Percentiles rank a stretch among this genome's conserved stretches.
phyloP scores from a whole-genome alignment of 2,329 filamentous ascomycete species.

The Neonectria punicea region DNA sequence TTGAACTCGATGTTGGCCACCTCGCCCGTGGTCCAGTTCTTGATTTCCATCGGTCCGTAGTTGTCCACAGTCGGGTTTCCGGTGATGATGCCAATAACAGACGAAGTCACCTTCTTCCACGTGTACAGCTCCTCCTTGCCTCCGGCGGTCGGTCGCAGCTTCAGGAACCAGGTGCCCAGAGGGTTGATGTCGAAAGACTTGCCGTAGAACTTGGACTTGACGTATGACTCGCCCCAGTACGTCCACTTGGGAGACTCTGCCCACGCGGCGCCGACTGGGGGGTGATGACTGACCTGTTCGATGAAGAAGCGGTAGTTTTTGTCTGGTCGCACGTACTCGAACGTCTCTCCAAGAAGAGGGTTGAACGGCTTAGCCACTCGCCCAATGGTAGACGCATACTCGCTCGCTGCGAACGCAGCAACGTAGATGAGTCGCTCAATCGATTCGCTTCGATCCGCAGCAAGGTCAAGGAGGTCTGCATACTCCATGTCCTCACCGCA shows the following conservation, averaged over 20 bases:
- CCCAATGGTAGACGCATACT: conserved; percentile 96
- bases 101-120: conserved; percentile 98
- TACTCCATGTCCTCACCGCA: conserved; percentile 99
- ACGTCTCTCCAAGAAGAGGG: conserved; percentile 93
- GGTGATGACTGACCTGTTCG: conserved; percentile 98
- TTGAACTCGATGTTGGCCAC: conserved; percentile 93
- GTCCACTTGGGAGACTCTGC: conserved; percentile 95
- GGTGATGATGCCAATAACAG: conserved; percentile 98
- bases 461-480: conserved; percentile 88
- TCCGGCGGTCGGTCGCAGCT: conserved; percentile 78
- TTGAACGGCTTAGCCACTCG: conserved; percentile 99
- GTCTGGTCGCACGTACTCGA: conserved; percentile 94
- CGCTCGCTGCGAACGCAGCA: conserved; percentile 92
- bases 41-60: conserved; percentile 96
- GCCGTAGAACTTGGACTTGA: conserved; percentile 97
- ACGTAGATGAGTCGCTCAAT: conserved; percentile 95
- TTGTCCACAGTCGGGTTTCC: conserved; percentile 98
- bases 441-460: conserved; percentile 85
- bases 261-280: conserved; percentile 91
- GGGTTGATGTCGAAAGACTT: conserved; percentile 98
- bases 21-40: conserved; percentile 96
- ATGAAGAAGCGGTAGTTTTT: conserved; percentile 99
- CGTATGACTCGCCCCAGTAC: conserved; percentile 95
- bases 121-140: conserved; percentile 90
- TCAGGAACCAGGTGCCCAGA: conserved; percentile 96